Evolutionary conservation across 2,329 filamentous ascomycete species (phyloP), one percentile per base, ranked within the genome.

Genomic region (Paraconiothyrium brasiliense): DNA sequence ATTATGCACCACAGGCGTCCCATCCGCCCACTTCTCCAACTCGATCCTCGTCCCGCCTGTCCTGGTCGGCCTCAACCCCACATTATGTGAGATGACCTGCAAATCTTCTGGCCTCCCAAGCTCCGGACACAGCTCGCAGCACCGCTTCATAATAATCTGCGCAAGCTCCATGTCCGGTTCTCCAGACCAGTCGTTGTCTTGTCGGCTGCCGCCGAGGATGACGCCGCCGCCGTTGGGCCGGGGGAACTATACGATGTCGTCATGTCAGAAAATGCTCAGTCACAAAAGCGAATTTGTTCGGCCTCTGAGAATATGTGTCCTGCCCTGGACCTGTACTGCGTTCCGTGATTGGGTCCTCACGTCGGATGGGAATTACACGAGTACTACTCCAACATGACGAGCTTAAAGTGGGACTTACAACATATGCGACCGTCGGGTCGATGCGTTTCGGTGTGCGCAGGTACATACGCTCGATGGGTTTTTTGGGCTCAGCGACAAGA

Each of bases 151-250:
- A 74, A 97, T 97, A n/a, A 93, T 86, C 55, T 86, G 79, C 0
- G 93, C 92, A 6, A 93, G 83, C 71, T 92, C 90, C 0, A 90
- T 89, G 70, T 97, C 93, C 5, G 90, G 89, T 65, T 90, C 86
- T 34, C 88, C 86, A 68, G 94, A 91, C 93, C 92, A 97, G 71
- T 90, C 90, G 47, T 89, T 86, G 68, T 90, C 88, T 76, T 93
- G 89, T 69, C 95, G 92, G 48, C 90, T 94, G 0, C 94, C 94
- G 27, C 94, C 94, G 1, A 97, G 82, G 43, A 97, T 85, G 0
- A 92, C 94, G 14, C 94, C 94, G 24, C 94, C 94, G n/a, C 89
- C 86, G 6, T 79, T 72, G 1, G 78, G 75, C 2, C 82, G 73
- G 3, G 80, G 81, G 62, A 84, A 83, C 52, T 55, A 16, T 20